Percentiles rank a stretch among this genome's conserved stretches.
phyloP scores from a whole-genome alignment of 352 stramenopile species.

The Pilasporangium apinafurcum region DNA sequence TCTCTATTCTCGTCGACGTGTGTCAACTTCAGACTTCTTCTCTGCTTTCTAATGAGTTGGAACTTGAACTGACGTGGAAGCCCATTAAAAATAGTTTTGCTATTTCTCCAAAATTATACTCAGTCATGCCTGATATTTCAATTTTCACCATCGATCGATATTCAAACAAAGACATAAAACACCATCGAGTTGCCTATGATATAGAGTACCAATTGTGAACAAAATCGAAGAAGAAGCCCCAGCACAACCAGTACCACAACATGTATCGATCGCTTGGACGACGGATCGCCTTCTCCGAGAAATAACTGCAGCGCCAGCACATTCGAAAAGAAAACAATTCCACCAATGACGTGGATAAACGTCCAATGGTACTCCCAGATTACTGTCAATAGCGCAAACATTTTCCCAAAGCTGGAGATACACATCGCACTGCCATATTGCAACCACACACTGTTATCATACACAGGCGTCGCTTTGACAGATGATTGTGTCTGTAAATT shows the following conservation, averaged over 20 bases:
- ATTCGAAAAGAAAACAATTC: slow-evolving; percentile 68
- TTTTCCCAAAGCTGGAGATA: slow-evolving; percentile 80
- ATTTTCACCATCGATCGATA: not conserved
- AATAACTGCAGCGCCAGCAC: slow-evolving; percentile 65
- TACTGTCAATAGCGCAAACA: slow-evolving; percentile 77
- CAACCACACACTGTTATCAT: too few species aligned
- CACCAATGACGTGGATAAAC: slow-evolving; percentile 77
- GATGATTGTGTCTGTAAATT: slow-evolving; percentile 3
- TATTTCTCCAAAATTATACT: slow-evolving; percentile 6
- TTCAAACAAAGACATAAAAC: slow-evolving; percentile 65
- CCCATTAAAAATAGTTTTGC: too few species aligned
- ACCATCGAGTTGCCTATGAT: slow-evolving; percentile 62
- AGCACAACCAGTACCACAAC: slow-evolving; percentile 32
- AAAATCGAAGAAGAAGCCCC: slow-evolving; percentile 30
- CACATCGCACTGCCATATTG: slow-evolving; percentile 60
- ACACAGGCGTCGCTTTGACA: too few species aligned
- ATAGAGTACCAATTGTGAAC: slow-evolving; percentile 52
- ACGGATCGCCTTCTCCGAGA: slow-evolving; percentile 37
- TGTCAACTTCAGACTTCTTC: too few species aligned
- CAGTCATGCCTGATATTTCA: not conserved
- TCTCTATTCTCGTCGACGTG: too few species aligned
- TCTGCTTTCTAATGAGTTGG: slow-evolving; percentile 1
- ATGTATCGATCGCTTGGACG: slow-evolving; percentile 17
- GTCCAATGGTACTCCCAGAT: slow-evolving; percentile 87
- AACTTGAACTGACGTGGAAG: too few species aligned